phyloP scores from a whole-genome alignment of 768 basidiomycete species.

The Terana coerulea region DNA sequence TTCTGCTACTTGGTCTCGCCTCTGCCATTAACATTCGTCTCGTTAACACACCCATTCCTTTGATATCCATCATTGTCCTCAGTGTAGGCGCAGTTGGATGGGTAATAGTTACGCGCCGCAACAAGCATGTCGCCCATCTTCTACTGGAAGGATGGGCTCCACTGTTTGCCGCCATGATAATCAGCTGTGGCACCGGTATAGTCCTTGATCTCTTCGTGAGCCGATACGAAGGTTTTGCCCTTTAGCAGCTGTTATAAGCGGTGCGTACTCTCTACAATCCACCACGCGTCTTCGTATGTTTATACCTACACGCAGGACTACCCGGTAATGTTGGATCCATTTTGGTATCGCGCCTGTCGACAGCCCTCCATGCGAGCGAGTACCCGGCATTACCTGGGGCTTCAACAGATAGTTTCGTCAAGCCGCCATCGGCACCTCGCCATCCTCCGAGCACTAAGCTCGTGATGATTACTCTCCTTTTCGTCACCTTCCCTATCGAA shows the following conservation, averaged over 20 bases:
- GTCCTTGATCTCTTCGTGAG: conserved; percentile 89
- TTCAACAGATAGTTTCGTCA: conserved; percentile 8
- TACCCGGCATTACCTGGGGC: conserved; percentile 16
- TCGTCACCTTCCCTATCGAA: conserved; percentile 79
- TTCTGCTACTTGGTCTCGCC: conserved; percentile 75
- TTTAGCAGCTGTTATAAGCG: conserved; percentile 88
- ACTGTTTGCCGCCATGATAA: conserved; percentile 84
- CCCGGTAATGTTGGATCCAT: conserved; percentile 91
- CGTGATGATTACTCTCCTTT: conserved; percentile 65
- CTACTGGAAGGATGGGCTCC: conserved; percentile 88
- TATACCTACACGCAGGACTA: conserved; percentile 45
- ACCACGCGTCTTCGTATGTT: background rate
- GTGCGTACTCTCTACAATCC: conserved; percentile 35
- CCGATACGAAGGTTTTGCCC: conserved; percentile 81
- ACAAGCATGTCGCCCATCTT: conserved; percentile 66
- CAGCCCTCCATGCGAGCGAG: conserved; percentile 71
- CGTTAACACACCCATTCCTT: conserved; percentile 62
- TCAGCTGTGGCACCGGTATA: conserved; percentile 85
- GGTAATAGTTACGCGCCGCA: conserved; percentile 55
- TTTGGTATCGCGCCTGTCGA: conserved; percentile 87
- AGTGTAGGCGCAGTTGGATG: conserved; percentile 47
- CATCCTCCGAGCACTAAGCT: conserved; percentile 40
- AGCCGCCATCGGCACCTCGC: conserved; percentile 9
- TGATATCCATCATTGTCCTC: conserved; percentile 47
- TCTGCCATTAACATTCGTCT: conserved; percentile 67